These are phyloP conservation scores for Xerocomellus chrysenteron DNA, from an alignment of 768 basidiomycete species.

Conservation along the genomic window DNA sequence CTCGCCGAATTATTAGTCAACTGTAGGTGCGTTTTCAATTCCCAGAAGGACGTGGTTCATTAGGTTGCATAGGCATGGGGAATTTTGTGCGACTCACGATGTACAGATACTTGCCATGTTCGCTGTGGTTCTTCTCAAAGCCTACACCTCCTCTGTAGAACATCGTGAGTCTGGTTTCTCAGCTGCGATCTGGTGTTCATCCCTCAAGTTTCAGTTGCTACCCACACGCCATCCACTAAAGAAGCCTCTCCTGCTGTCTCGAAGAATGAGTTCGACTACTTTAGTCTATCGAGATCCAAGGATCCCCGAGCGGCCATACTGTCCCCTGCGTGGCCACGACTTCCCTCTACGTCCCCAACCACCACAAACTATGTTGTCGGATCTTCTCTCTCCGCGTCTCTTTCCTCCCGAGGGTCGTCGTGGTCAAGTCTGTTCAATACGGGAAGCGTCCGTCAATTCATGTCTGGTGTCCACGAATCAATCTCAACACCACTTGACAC, in stretches of 20 bases:
- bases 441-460: constrained; percentile 65
- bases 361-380: constrained; percentile 36
- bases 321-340: constrained; percentile 55
- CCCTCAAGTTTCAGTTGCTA: background rate
- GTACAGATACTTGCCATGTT: constrained; percentile 83
- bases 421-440: constrained; percentile 81
- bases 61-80: constrained; percentile 37
- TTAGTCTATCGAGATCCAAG: constrained; percentile 42
- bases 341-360: constrained; percentile 44
- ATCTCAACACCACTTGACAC: constrained; percentile 39
- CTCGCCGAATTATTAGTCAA: constrained; percentile 42
- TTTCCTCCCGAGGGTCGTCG: constrained; percentile 73
- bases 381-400: constrained; percentile 49
- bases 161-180: constrained; percentile 12
- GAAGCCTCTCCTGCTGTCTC: constrained; percentile 17
- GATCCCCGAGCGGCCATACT: constrained; percentile 40
- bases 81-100: constrained; percentile 54
- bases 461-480: constrained; percentile 57
- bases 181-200: background rate
- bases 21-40: constrained; percentile 42
- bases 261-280: constrained; percentile 53
- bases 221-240: constrained; percentile 20
- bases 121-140: constrained; percentile 63
- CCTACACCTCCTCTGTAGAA: constrained; percentile 10
- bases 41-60: constrained; percentile 1